Percentiles rank a stretch among this genome's conserved stretches.
Conservation (phyloP, 192 early-diverging fungal genomes). For the Mortierella claussenii region DNA sequence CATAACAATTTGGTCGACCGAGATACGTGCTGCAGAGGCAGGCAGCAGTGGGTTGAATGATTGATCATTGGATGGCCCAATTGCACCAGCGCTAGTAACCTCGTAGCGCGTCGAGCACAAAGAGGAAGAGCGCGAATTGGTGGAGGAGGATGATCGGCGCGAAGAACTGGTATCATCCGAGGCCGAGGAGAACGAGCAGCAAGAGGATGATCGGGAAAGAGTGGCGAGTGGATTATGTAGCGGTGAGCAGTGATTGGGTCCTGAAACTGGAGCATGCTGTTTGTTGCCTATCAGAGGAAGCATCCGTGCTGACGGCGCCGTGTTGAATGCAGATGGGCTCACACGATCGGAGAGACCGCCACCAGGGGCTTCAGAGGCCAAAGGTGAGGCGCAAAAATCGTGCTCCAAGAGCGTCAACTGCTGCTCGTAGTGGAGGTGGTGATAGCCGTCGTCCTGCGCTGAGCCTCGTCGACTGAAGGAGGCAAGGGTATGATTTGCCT, state of each 20-base stretch:
- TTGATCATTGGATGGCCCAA: background rate
- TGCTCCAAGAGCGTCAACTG: background rate
- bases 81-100: background rate
- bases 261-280: background rate
- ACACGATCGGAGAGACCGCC: background rate
- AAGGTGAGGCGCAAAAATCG: conserved; percentile 4
- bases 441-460: background rate
- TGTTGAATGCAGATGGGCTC: background rate
- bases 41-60: conserved; percentile 23
- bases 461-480: conserved; percentile 1
- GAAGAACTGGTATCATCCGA: conserved; percentile 3
- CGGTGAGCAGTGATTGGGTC: background rate
- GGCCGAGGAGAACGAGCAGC: conserved; percentile 15
- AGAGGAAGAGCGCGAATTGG: conserved; percentile 13
- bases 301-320: conserved; percentile 17
- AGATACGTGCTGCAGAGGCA: conserved; percentile 29
- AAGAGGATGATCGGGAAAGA: conserved; percentile 37
- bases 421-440: background rate
- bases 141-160: background rate
- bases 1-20: conserved; percentile 24
- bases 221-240: conserved; percentile 8
- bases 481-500: conserved; percentile 24
- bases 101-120: background rate
- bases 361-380: background rate
- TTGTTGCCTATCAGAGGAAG: conserved; percentile 4